Base-by-base conservation (phyloP, 164 flowering plant genomes). In the Tetracentron sinense region DNA sequence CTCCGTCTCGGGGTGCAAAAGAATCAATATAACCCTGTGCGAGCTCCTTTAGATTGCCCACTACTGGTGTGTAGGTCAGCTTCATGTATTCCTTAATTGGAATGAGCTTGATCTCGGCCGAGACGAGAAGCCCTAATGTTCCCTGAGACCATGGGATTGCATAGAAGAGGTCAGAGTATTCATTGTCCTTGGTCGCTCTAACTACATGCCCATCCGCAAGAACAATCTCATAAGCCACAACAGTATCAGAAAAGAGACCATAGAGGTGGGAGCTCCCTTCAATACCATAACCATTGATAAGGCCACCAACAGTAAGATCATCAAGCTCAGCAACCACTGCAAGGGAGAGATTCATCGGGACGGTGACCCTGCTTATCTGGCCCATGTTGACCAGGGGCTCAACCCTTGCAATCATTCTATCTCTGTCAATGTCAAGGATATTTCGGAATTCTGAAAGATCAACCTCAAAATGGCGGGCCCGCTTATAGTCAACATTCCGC, bases 361-460 rank as follows among this genome's bases (percentile, higher is more conserved):
- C 94, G 12, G 94, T 88, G 17, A 54, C 94, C 65, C 99, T 75
- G 35, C 75, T 68, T 58, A 95, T 95, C 77, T 95, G 99, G 25
- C 97, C 99, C 99, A 95, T 95, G 75, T 90, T 92, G 68, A 95
- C 99, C 56, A 95, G 74, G 27, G 99, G 99, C 81, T 95, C 99
- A 54, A 83, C 92, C 67, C 74, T 85, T 20, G 99, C 99, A 69
- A 90, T 71, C 99, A 92, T 95, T 65, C 83, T 84, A 65, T 90
- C 90, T 64, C 61, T 79, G 68, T 95, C 88, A 55, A 95, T 82
- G 6, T 88, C 89, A 33, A 92, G 86, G 68, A 95, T 56, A 54
- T 92, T 84, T 50, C 97, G 79, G 65, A 95, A 95, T 30, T 79
- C 89, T 22, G 97, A 88, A 58, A 95, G 89, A 71, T 92, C 97